Conservation (phyloP, 2,329 filamentous ascomycete genomes). For the Colletotrichum agaves region DNA sequence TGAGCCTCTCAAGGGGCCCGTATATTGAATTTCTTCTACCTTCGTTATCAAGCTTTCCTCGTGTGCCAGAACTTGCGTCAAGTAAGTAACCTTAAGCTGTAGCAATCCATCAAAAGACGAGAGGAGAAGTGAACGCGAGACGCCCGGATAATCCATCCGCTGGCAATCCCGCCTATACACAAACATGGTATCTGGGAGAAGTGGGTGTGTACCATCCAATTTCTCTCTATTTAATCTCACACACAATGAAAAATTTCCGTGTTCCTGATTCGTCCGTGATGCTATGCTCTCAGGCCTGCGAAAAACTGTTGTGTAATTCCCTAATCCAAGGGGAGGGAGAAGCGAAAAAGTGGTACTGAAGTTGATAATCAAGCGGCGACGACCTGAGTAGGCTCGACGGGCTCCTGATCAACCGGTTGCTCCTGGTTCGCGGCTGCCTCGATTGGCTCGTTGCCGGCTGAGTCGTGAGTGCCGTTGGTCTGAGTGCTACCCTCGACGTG, state of each 20-base stretch:
- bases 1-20: neutral
- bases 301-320: constrained; percentile 9
- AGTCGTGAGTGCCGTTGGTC: neutral
- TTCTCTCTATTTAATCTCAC: constrained; percentile 33
- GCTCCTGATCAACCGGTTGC: neutral
- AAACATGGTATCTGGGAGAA: constrained; percentile 28
- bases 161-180: constrained; percentile 1
- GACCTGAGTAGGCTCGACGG: neutral
- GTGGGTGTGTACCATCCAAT: constrained; percentile 30
- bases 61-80: constrained; percentile 11
- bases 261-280: constrained; percentile 2
- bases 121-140: neutral
- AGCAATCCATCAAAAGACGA: neutral
- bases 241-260: constrained; percentile 9
- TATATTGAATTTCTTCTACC: neutral
- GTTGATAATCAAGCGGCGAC: neutral
- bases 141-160: neutral
- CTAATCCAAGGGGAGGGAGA: constrained; percentile 6
- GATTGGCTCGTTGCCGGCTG: neutral
- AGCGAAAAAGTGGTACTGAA: neutral
- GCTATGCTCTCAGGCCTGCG: neutral
- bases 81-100: constrained; percentile 7
- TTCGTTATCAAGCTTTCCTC: constrained; percentile 16
- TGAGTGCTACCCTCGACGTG: constrained; percentile 41
- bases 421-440: neutral